Evolutionary conservation across 202 grass and related monocot species (phyloP).

Genomic region (Hordeum pubiflorum): DNA sequence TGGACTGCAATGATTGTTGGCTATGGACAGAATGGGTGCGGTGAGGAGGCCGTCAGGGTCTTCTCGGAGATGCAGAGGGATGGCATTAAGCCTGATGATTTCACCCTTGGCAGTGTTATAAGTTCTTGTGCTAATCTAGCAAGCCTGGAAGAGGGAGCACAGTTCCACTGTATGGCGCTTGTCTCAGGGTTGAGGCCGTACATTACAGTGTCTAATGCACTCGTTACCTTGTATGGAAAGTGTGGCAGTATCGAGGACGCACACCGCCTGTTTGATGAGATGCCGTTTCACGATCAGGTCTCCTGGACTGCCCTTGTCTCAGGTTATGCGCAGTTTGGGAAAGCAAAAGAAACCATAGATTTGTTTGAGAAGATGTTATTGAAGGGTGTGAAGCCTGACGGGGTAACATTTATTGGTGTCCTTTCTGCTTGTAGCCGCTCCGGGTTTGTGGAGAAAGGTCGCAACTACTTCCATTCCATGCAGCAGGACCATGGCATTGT

Average conservation of each 20-base stretch:
- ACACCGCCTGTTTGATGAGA: constrained; percentile 45
- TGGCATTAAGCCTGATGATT: constrained; percentile 52
- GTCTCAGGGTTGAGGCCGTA: constrained; percentile 42
- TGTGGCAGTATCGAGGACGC: constrained; percentile 54
- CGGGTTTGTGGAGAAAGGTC: constrained; percentile 48
- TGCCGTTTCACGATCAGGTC: constrained; percentile 39
- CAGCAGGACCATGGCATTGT: constrained; percentile 37
- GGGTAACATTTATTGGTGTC: constrained; percentile 54
- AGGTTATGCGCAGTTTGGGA: constrained; percentile 54
- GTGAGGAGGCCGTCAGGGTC: constrained; percentile 43
- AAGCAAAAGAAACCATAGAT: constrained; percentile 48
- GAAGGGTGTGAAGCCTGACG: constrained; percentile 45
- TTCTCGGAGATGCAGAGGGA: constrained; percentile 55
- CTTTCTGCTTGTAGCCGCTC: constrained; percentile 60
- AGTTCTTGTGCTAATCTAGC: constrained; percentile 69
- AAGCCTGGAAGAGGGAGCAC: constrained; percentile 56
- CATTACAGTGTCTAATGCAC: constrained; percentile 58
- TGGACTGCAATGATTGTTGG: constrained; percentile 69
- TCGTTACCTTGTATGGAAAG: constrained; percentile 55
- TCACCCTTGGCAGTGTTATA: constrained; percentile 57
- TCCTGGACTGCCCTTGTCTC: constrained; percentile 61
- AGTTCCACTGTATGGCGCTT: constrained; percentile 54
- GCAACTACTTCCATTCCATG: constrained; percentile 50
- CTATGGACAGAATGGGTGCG: constrained; percentile 58
- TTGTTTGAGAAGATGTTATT: constrained; percentile 55